Evolutionary conservation across 2,329 filamentous ascomycete genomes (phyloP).

Genomic region (Penicillium sclerotigenum): DNA sequence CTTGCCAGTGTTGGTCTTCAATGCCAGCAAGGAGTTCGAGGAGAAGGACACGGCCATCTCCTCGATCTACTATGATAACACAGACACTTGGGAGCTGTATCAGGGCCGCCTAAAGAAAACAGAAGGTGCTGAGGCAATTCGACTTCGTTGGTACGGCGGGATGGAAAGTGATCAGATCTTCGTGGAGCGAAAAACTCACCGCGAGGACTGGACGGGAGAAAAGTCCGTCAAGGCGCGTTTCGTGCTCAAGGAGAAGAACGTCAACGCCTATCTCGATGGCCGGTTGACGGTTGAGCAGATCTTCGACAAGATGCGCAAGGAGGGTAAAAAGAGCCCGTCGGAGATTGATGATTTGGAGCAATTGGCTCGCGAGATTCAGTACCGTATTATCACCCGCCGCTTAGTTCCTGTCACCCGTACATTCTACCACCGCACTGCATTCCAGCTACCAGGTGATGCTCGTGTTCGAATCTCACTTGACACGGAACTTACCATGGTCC

Average conservation of each 20-base stretch:
- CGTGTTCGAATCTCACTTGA: slow-evolving; percentile 95
- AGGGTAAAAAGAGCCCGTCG: slow-evolving; percentile 89
- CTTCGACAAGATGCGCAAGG: slow-evolving; percentile 95
- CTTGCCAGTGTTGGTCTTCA: slow-evolving; percentile 94
- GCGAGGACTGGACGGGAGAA: slow-evolving; percentile 98
- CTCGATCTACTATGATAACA: slow-evolving; percentile 97
- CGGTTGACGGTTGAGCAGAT: slow-evolving; percentile 79
- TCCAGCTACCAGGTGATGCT: slow-evolving; percentile 93
- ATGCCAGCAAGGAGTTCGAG: slow-evolving; percentile 94
- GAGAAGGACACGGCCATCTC: slow-evolving; percentile 88
- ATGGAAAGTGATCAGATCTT: slow-evolving; percentile 96
- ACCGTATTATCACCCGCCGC: slow-evolving; percentile 81
- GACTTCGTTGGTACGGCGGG: slow-evolving; percentile 93
- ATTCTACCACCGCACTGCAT: slow-evolving; percentile 97
- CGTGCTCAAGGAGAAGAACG: slow-evolving; percentile 91
- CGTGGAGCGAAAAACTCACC: slow-evolving; percentile 94
- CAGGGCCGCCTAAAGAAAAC: slow-evolving; percentile 94
- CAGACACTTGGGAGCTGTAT: slow-evolving; percentile 90
- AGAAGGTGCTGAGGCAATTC: slow-evolving; percentile 93
- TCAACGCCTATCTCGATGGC: slow-evolving; percentile 84
- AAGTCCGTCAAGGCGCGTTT: slow-evolving; percentile 99
- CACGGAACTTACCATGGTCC: slow-evolving; percentile 90
- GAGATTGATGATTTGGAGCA: slow-evolving; percentile 87
- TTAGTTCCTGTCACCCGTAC: slow-evolving; percentile 88
- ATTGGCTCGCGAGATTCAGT: slow-evolving; percentile 87